Evolutionary conservation across 2,329 filamentous ascomycete species (phyloP), one percentile per base, ranked within the genome.

Genomic region (Rutstroemia sydowiana): DNA sequence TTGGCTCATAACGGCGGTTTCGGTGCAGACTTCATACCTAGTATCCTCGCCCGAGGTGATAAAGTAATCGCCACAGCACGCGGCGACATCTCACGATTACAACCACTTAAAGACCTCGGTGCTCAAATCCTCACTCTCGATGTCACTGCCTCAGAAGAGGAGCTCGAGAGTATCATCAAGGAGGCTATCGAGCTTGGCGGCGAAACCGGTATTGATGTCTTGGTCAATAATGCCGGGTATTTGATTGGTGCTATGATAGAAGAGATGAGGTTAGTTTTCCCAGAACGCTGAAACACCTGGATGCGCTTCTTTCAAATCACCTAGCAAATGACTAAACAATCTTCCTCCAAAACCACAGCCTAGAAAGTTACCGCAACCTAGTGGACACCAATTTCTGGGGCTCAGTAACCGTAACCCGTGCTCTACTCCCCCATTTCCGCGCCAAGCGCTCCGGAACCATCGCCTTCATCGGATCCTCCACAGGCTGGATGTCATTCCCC

Each of bases 371-470:
- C 23, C 23, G 23, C 23, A 8, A 4, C 4, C 23, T 26, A 8
- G 23, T 26, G 8, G 23, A 26, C 23, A 26, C 23, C 4, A 81
- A 81, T 51, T 73, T 81, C 28, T 75, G 79, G 55, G 77, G 76
- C 2, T 63, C 68, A 7, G 62, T 77, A 47, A 76, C 74, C 51
- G 69, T 77, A 1, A 69, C 71, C 30, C 71, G 73, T 9, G 74
- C 75, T 0, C 69, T 73, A 10, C 62, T 78, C 0, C 75, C 76
- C 0, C 63, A 69, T 28, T 68, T 80, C 58, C 71, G 76, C 16
- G 57, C 62, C 8, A 69, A 67, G 3, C 53, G 62, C 2, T 63
- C 66, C 1, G 73, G 75, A 8, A 69, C 68, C 14, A 39, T 60
- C 11, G 42, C 59, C 7, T 56, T 59, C 41, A 55, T 60, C 11